A percentile compares a stretch with the other conserved stretches of the same genome.
These are phyloP conservation scores for Cercis canadensis DNA, from an alignment of 306 rosid species.

Conservation along the genomic window DNA sequence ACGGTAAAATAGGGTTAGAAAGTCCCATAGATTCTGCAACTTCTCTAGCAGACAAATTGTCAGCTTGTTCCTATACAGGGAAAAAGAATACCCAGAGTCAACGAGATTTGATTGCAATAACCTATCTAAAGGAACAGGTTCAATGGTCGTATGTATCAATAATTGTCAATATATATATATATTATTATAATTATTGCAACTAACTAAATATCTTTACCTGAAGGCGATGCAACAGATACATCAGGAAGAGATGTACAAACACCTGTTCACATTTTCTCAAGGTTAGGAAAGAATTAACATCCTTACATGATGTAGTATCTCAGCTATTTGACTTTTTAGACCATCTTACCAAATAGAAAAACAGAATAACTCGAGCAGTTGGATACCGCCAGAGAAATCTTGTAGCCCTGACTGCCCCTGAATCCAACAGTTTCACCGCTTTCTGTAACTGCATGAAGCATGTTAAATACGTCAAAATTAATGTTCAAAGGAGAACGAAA, in stretches of 20 bases:
- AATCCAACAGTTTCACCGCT: constrained; percentile 87
- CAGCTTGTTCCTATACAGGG: constrained; percentile 80
- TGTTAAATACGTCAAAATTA: constrained; percentile 37
- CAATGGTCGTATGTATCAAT: constrained; percentile 20
- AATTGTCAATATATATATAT: constrained; percentile 4
- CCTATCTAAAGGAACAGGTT: neutral
- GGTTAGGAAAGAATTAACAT: constrained; percentile 40
- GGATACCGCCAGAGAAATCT: constrained; percentile 99
- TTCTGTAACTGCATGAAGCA: constrained; percentile 74
- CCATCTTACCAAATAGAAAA: constrained; percentile 81
- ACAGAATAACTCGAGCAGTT: constrained; percentile 77
- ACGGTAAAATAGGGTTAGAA: constrained; percentile 64
- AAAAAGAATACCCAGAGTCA: constrained; percentile 23
- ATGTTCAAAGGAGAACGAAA: constrained; percentile 19
- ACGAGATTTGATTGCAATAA: constrained; percentile 1
- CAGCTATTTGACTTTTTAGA: constrained; percentile 12
- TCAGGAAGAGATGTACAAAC: constrained; percentile 95
- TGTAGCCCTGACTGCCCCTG: constrained; percentile 97
- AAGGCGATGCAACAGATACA: constrained; percentile 92
- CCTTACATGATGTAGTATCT: constrained; percentile 23
- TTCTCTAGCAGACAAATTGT: constrained; percentile 71
- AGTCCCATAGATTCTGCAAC: constrained; percentile 95
- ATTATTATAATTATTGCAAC: neutral
- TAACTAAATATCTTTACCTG: constrained; percentile 62
- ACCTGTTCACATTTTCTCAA: constrained; percentile 63